Percentiles rank a stretch among this genome's conserved stretches.
Evolutionary conservation across 1,284 basidiomycete genomes (phyloP).

Genomic region (Coniferiporia sulphurascens): DNA sequence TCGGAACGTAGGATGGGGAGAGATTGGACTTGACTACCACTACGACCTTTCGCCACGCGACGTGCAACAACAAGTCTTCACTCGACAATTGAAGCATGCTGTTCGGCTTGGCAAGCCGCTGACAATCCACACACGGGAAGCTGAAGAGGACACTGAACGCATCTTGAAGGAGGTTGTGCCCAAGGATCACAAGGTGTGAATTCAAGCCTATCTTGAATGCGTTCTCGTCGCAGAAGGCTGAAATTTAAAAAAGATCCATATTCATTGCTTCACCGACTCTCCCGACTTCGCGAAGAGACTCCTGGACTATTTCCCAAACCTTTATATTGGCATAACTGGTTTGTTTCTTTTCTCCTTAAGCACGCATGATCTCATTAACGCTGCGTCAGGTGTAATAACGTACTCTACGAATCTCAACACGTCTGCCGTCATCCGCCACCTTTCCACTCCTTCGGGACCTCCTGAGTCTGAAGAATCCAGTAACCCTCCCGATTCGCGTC

Average conservation of each 20-base stretch:
- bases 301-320: conserved; percentile 71
- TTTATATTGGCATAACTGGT: conserved; percentile 78
- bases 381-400: conserved; percentile 61
- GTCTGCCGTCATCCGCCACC: conserved; percentile 48
- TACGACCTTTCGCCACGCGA: conserved; percentile 71
- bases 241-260: conserved; percentile 56
- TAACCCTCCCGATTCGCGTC: conserved; percentile 13
- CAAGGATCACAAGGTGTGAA: conserved; percentile 53
- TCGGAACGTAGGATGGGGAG: conserved; percentile 79
- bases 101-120: conserved; percentile 64
- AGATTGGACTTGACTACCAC: conserved; percentile 82
- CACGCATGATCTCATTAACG: not conserved
- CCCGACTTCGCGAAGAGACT: conserved; percentile 65
- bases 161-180: conserved; percentile 73
- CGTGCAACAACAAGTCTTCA: conserved; percentile 60
- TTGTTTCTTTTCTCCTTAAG: conserved; percentile 14
- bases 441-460: conserved; percentile 29
- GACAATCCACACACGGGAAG: conserved; percentile 77
- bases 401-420: conserved; percentile 71
- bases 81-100: conserved; percentile 61
- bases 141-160: conserved; percentile 72
- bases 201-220: not conserved
- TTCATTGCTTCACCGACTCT: conserved; percentile 79
- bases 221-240: not conserved
- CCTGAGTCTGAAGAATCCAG: not conserved